These are phyloP conservation scores for Flaveria brownii DNA, from an alignment of 129 eudicot species.

Conservation along the genomic window DNA sequence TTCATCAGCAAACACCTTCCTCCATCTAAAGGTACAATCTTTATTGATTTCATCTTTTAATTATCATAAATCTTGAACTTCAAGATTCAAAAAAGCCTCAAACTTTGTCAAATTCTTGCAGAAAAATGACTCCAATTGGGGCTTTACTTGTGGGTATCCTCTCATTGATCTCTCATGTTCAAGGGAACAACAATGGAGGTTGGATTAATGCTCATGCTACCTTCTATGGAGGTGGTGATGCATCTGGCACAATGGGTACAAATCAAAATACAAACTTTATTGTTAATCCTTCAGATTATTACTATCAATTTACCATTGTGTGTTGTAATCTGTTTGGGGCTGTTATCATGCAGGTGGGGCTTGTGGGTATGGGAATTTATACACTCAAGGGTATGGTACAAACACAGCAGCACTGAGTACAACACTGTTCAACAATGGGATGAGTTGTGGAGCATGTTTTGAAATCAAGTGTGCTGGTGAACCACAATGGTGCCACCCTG, in stretches of 20 bases:
- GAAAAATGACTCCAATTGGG: slow-evolving; percentile 37
- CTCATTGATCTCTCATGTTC: slow-evolving; percentile 40
- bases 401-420: slow-evolving; percentile 89
- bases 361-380: slow-evolving; percentile 83
- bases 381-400: slow-evolving; percentile 80
- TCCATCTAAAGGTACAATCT: slow-evolving; percentile 33
- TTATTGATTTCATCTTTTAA: background rate
- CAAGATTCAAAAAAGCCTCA: background rate
- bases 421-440: slow-evolving; percentile 68
- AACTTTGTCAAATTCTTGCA: slow-evolving; percentile 3
- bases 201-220: slow-evolving; percentile 27
- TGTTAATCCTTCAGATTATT: background rate
- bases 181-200: slow-evolving; percentile 15
- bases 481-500: slow-evolving; percentile 55
- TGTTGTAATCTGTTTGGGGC: background rate
- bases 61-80: background rate
- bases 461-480: slow-evolving; percentile 63
- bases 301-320: background rate
- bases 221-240: slow-evolving; percentile 29
- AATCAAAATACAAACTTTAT: background rate
- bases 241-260: slow-evolving; percentile 42
- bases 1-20: slow-evolving; percentile 6
- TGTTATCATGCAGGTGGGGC: slow-evolving; percentile 65
- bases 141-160: slow-evolving; percentile 35
- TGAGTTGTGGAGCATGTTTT: slow-evolving; percentile 79